Base-by-base conservation (phyloP, 768 basidiomycete species). In the Gyrodon lividus region DNA sequence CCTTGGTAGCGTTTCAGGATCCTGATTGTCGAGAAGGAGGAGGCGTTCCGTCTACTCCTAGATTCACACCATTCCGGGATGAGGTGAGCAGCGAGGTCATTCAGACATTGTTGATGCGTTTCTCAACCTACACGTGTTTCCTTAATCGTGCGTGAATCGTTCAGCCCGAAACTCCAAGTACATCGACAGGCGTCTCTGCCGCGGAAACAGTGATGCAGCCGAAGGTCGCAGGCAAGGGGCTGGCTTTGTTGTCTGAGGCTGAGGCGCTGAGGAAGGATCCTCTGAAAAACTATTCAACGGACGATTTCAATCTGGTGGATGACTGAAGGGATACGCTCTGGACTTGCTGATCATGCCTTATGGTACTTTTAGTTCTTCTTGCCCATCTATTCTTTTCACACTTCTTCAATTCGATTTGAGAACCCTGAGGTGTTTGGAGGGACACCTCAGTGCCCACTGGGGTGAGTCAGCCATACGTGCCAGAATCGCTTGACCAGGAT, bases 181-280 rank as follows among this genome's bases (percentile, higher is more conserved):
- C 62, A 28, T 65, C 59, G 22, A 56, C 55, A 50, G 60, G 66
- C 24, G 54, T 70, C 6, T 60, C 66, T 47, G 60, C 69, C 30
- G 73, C 76, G n/a, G 80, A 80, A 45, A 76, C 81, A n/a, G 76
- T 84, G 19, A 89, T 88, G 79, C 88, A 82, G 63, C 74, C 77
- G 46, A 87, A 85, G 69, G 74, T 72, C 54, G 67, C 71, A 51
- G 56, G 69, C 46, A 76, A 71, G 57, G 77, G 74, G 10, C 68
- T 73, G 8, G 58, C 65, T 20, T 67, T 77, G 34, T 69, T 76
- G 26, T 81, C 84, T 2, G 88, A 90, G 66, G 87, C 87, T 28
- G 89, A 92, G 62, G 88, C 87, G 2, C 64, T 92, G 51, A 75
- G 89, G 53, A 87, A 81, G 59, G 86, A 90, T 63, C 89, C 89